Base-by-base conservation (phyloP, 2,329 filamentous ascomycete species). In the Diaporthe citriasiana region DNA sequence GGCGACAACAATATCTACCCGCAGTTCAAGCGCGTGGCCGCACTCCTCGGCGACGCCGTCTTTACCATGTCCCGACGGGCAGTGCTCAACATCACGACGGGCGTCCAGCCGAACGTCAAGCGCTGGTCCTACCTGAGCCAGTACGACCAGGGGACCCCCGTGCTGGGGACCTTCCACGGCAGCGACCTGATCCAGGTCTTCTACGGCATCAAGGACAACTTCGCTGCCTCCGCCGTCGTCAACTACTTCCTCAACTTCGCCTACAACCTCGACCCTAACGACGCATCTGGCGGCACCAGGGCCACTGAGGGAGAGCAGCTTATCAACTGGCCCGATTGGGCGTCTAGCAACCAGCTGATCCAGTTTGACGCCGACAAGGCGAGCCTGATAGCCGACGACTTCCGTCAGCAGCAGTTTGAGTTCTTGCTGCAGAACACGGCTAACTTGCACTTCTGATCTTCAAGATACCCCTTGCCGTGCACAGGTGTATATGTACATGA, bases 141-240 rank as follows among this genome's bases (percentile, higher is more conserved):
- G 0, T 95, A 95, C 82, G 83, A 93, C 84, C 90, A 92, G 79
- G 92, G 92, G 13, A 92, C 91, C 0, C 92, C 94, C 0, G 82
- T 95, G 63, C 82, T 96, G 0, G 94, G 94, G n/a, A 95, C 93
- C 0, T 93, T 94, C 82, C 94, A 97, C 81, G 92, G 83, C n/a
- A 90, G 88, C 1, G 94, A 95, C 77, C 78, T 95, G 1, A 77
- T 94, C 3, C 90, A 93, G 79, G 88, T 93, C 0, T 94, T 94
- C 76, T 91, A 89, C 73, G 92, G 92, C 0, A 82, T 93, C 17
- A 79, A 89, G 65, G 88, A 90, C 17, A 91, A 93, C 80, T 89
- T 91, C 72, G 91, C 92, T 2, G 88, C 88, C 47, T 81, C 79
- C 5, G 87, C 89, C 15, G 90, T 91, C 57, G 88, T 92, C 72